Base-by-base conservation (phyloP, 306 rosid genomes). In the Pueraria montana region DNA sequence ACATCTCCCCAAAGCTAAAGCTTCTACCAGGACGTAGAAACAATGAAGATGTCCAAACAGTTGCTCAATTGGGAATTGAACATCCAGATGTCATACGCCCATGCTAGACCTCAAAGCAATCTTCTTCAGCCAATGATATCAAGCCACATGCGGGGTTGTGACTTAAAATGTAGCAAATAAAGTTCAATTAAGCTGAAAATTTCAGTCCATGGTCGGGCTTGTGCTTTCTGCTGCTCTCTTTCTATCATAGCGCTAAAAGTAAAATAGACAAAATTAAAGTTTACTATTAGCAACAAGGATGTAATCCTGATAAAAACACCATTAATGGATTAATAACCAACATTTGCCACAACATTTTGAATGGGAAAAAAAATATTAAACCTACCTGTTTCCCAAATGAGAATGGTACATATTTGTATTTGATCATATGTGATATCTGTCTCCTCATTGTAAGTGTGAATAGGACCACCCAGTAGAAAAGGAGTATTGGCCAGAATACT, bases 401-500 rank as follows among this genome's bases (percentile, higher is more conserved):
- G 91, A 96, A 96, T 0, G 99, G 99, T n/a, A 96, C 96, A 74
- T 96, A 96, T 91, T 78, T 93, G 83, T 93, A 89, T 86, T 93
- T 96, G 86, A 96, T 91, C 99, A 96, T 96, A 87, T 96, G 99
- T 14, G 95, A 48, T 81, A 96, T 93, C 78, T 96, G 99, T 80
- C 91, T 92, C 91, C 99, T 90, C 99, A 96, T 93, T 16, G 99
- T 96, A 69, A 92, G 92, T 5, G 88, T 78, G 85, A 93, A 92
- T 13, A 96, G 87, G 50, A 90, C 90, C 63, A 96, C 81, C 99
- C 99, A 96, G 83, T 96, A 96, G 89, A 96, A 91, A 65, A 96
- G 94, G 53, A 96, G 98, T 79, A 96, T 92, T 17, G 99, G 99
- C 99, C 99, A 96, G 77, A 96, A 96, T 59, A 96, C 99, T 3